Conservation (phyloP, 2,329 filamentous ascomycete species). For the Aspergillus clavatus region DNA sequence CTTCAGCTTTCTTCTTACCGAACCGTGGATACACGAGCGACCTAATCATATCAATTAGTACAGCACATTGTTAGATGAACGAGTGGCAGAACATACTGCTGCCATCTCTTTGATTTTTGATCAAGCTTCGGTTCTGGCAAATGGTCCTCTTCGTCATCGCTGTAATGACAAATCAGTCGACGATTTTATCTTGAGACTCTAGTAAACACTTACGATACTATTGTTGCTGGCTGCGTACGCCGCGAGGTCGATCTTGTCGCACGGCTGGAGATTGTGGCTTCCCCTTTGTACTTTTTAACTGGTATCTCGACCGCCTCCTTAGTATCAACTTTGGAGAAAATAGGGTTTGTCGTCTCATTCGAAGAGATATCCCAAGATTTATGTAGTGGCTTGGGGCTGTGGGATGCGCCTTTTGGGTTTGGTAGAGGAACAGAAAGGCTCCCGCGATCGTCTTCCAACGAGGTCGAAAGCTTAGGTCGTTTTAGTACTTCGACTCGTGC, state of each 20-base stretch:
- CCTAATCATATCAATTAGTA: constrained; percentile 17
- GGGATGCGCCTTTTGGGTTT: not conserved
- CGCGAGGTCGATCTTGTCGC: constrained; percentile 31
- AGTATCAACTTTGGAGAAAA: constrained; percentile 6
- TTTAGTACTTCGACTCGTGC: constrained; percentile 12
- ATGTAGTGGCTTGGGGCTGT: constrained; percentile 4
- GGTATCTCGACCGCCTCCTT: constrained; percentile 22
- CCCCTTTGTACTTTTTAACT: constrained; percentile 23
- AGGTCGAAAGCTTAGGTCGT: constrained; percentile 29
- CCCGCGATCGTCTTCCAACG: constrained; percentile 22
- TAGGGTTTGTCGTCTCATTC: constrained; percentile 6
- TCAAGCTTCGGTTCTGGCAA: constrained; percentile 4
- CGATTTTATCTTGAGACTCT: not conserved
- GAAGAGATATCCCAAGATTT: constrained; percentile 1
- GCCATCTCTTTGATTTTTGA: constrained; percentile 20
- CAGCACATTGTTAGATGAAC: not conserved
- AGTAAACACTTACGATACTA: constrained; percentile 17
- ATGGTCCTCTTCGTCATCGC: constrained; percentile 15
- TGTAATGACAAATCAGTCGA: constrained; percentile 8
- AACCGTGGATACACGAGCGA: constrained; percentile 42
- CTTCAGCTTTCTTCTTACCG: constrained; percentile 46
- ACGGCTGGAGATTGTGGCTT: constrained; percentile 10
- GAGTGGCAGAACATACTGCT: constrained; percentile 9
- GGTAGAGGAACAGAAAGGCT: constrained; percentile 1
- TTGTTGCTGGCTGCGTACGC: constrained; percentile 12